phyloP scores from a whole-genome alignment of 1,284 basidiomycete genomes.

The Austroboletus novae-zelandiae region DNA sequence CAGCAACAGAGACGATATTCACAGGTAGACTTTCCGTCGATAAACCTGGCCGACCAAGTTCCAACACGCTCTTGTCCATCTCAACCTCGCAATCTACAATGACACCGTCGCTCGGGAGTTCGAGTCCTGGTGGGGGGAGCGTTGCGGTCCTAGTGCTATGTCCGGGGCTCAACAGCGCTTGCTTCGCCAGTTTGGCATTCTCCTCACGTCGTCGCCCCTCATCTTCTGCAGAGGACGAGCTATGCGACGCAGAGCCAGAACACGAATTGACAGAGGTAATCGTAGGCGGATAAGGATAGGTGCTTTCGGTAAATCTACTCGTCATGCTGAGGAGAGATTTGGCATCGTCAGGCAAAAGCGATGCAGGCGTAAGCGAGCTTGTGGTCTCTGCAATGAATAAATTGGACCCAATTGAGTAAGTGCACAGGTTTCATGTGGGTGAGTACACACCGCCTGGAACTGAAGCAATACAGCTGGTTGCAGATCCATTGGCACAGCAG shows the following conservation, averaged over 20 bases:
- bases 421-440: not conserved
- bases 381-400: slow-evolving; percentile 14
- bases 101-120: not conserved
- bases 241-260: slow-evolving; percentile 18
- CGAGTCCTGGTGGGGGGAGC: slow-evolving; percentile 16
- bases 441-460: slow-evolving; percentile 23
- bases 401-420: slow-evolving; percentile 11
- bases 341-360: slow-evolving; percentile 24
- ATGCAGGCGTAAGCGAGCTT: slow-evolving; percentile 17
- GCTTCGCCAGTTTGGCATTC: slow-evolving; percentile 16
- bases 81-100: slow-evolving; percentile 11
- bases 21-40: slow-evolving; percentile 33
- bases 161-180: slow-evolving; percentile 23
- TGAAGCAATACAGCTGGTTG: not conserved
- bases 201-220: slow-evolving; percentile 26
- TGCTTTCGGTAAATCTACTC: slow-evolving; percentile 29
- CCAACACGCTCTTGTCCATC: slow-evolving; percentile 31
- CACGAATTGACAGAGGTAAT: slow-evolving; percentile 22
- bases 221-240: slow-evolving; percentile 25
- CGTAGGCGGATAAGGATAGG: slow-evolving; percentile 28
- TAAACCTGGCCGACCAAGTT: slow-evolving; percentile 26
- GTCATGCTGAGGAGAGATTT: slow-evolving; percentile 33
- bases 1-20: not conserved
- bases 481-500: slow-evolving; percentile 5
- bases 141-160: slow-evolving; percentile 22